These are phyloP conservation scores for Phytophthora idaei DNA, from an alignment of 352 stramenopile species.

Conservation along the genomic window DNA sequence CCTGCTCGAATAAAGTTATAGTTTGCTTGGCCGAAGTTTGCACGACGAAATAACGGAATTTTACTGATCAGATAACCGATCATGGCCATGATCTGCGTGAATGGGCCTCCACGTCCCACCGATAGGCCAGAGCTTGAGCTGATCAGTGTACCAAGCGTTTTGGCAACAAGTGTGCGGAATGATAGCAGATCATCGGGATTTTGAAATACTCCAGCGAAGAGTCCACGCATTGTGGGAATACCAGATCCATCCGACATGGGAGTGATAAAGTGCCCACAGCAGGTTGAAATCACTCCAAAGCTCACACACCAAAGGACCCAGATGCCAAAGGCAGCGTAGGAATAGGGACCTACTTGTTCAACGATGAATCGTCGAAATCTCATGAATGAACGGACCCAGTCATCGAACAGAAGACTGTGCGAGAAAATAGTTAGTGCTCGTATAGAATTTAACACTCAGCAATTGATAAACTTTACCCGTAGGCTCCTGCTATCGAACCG, in stretches of 20 bases:
- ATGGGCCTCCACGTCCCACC: constrained; percentile 71
- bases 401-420: constrained; percentile 66
- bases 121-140: constrained; percentile 75
- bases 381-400: constrained; percentile 71
- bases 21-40: constrained; percentile 77
- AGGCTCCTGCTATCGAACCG: constrained; percentile 60
- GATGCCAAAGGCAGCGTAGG: constrained; percentile 64
- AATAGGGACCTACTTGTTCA: constrained; percentile 54
- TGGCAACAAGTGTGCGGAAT: constrained; percentile 68
- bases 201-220: constrained; percentile 84
- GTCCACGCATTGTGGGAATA: constrained; percentile 78
- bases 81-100: constrained; percentile 80
- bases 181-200: constrained; percentile 73
- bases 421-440: background rate
- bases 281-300: constrained; percentile 62
- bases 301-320: constrained; percentile 70
- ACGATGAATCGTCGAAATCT: constrained; percentile 54
- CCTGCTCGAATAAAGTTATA: constrained; percentile 75
- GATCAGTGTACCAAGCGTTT: constrained; percentile 72
- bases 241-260: constrained; percentile 74
- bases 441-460: background rate
- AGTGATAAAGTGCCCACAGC: constrained; percentile 62
- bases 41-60: constrained; percentile 68
- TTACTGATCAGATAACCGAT: constrained; percentile 76
- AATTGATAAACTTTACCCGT: constrained; percentile 47